Conservation (phyloP, 2,329 filamentous ascomycete species). For the Trichoderma sp. region DNA sequence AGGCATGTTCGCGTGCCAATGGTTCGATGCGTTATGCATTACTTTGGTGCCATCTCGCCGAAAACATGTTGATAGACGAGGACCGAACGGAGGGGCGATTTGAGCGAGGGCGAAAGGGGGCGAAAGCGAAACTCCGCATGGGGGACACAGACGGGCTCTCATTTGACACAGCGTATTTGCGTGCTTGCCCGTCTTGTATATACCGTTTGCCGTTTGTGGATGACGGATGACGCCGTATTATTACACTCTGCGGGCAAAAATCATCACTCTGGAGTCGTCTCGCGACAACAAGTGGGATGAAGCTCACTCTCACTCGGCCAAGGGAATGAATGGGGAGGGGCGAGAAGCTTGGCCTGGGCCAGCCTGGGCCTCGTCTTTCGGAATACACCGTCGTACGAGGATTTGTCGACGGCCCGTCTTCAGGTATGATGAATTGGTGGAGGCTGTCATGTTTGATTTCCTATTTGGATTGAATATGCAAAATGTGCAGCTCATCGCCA, state of each 20-base stretch:
- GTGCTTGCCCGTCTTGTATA: not conserved
- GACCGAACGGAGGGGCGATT: not conserved
- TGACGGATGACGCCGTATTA: not conserved
- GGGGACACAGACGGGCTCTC: not conserved
- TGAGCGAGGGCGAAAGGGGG: not conserved
- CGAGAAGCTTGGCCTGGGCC: not conserved
- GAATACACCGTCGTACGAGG: constrained; percentile 6
- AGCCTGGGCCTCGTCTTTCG: not conserved
- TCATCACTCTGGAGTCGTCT: not conserved
- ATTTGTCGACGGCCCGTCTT: not conserved
- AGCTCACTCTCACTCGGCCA: not conserved
- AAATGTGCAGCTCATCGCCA: constrained; percentile 12
- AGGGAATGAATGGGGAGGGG: not conserved
- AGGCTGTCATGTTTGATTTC: constrained; percentile 5
- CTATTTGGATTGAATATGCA: constrained; percentile 19
- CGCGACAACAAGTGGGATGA: not conserved
- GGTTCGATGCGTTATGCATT: constrained; percentile 1
- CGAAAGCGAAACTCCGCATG: not conserved
- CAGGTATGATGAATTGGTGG: constrained; percentile 5
- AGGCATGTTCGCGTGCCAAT: not conserved
- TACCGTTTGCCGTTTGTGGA: not conserved
- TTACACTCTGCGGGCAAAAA: not conserved
- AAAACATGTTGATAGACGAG: constrained; percentile 11
- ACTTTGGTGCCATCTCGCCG: constrained; percentile 10
- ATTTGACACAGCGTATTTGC: not conserved